These are phyloP conservation scores for Thermothelomyces thermophilus DNA, from an alignment of 2,329 filamentous ascomycete species.

Conservation along the genomic window DNA sequence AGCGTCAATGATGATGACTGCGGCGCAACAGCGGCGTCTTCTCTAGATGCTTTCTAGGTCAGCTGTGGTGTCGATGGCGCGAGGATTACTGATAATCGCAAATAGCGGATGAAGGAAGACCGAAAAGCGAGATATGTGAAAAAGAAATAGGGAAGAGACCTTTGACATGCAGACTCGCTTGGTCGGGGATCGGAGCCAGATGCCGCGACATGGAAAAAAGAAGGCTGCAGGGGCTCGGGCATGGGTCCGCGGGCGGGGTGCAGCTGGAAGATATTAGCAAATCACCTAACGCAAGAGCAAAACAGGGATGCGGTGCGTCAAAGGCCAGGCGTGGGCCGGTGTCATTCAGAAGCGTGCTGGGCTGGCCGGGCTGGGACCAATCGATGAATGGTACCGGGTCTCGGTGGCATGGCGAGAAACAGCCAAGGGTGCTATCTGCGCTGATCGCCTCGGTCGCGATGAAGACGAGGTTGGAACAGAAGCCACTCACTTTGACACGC, in stretches of 20 bases:
- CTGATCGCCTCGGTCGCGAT: neutral
- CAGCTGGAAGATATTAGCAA: slow-evolving; percentile 11
- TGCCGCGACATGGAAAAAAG: slow-evolving; percentile 21
- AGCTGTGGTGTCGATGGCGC: slow-evolving; percentile 20
- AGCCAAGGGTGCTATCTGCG: neutral
- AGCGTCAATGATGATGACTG: slow-evolving; percentile 17
- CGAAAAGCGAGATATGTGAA: neutral
- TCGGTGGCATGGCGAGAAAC: neutral
- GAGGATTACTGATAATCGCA: neutral
- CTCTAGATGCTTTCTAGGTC: slow-evolving; percentile 7
- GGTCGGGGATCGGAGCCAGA: slow-evolving; percentile 12
- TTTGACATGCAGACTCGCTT: slow-evolving; percentile 13
- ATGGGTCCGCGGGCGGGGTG: slow-evolving; percentile 8
- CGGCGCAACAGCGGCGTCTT: slow-evolving; percentile 19
- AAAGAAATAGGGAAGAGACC: slow-evolving; percentile 3
- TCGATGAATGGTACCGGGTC: too few species aligned
- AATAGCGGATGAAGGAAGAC: neutral
- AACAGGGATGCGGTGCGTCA: neutral
- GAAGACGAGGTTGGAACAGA: neutral
- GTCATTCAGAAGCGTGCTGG: too few species aligned
- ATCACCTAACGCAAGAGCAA: slow-evolving; percentile 3
- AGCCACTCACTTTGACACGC: neutral
- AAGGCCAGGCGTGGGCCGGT: neutral
- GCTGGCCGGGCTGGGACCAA: too few species aligned
- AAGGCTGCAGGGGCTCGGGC: slow-evolving; percentile 6